Base-by-base conservation (phyloP, 352 stramenopile species). In the Phytophthora multivora region DNA sequence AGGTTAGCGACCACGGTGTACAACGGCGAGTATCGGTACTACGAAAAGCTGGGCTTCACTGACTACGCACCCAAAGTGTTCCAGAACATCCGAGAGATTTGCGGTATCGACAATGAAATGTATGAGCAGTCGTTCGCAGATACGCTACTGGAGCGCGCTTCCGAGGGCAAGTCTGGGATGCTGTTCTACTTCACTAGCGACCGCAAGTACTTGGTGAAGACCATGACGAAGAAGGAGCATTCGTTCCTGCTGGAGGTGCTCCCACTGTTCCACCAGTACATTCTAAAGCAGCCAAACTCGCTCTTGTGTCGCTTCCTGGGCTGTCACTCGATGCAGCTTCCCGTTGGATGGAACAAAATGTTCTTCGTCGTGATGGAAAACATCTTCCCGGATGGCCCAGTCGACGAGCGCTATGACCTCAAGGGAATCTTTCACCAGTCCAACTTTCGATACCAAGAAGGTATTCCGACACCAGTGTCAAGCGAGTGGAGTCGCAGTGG, bases 311-410 rank as follows among this genome's bases (percentile, higher is more conserved):
- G 86, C 3, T 92, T 93, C 46, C 69, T 95, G 8, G 86, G 86
- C 23, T 95, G 86, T 28, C 86, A 95, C 56, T 93, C 85, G 45
- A 95, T 95, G 86, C 86, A 95, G 59, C 75, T 95, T n/a, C 86
- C 86, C 2, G 86, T 95, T 0, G 86, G 86, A 4, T 95, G 86
- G 86, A 93, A 95, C 76, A 90, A 90, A 35, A 95, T 95, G 85
- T 95, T 95, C 69, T 95, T 95, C 59, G 71, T 95, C 28, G 86
- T 93, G 33, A 95, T 95, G 86, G 85, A 95, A 40, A 95, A 95
- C 58, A 88, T 93, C 15, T 91, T 93, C 56, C 75, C 82, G 2
- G 81, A 91, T 55, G 80, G 83, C 13, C 77, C 79, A 0, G 79
- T 92, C 13, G 80, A 93, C 40, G 86, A 95, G 42, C 79, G 86